Conservation (phyloP, 1,139 yeast species). For the Candida tropicalis region DNA sequence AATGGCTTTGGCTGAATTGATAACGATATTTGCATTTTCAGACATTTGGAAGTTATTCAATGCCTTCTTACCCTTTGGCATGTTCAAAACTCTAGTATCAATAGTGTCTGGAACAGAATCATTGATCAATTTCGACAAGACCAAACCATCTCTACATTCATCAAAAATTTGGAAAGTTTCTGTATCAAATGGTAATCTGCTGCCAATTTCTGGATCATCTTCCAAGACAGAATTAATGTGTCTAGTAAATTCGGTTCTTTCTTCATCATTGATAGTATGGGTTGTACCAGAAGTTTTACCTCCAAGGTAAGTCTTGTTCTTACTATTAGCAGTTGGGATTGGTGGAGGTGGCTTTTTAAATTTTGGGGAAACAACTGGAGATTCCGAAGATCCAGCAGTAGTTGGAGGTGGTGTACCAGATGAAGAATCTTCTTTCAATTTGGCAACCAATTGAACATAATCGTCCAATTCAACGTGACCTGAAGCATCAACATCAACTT, state of each 20-base stretch:
- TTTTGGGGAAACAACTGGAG: constrained; percentile 26
- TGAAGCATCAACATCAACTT: constrained; percentile 91
- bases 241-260: constrained; percentile 90
- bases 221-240: constrained; percentile 91
- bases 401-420: constrained; percentile 22
- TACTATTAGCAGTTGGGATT: constrained; percentile 50
- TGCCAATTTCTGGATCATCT: constrained; percentile 88
- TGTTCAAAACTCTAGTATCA: constrained; percentile 93
- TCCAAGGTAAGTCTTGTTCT: constrained; percentile 80
- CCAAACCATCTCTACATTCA: constrained; percentile 95
- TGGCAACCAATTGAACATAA: constrained; percentile 83
- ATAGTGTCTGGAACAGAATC: constrained; percentile 98
- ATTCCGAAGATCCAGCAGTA: constrained; percentile 21
- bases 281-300: constrained; percentile 87
- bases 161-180: constrained; percentile 95
- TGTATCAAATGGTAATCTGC: constrained; percentile 86
- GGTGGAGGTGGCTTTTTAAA: constrained; percentile 29
- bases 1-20: constrained; percentile 97
- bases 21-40: constrained; percentile 96
- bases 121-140: constrained; percentile 88
- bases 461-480: constrained; percentile 98
- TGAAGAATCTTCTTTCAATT: constrained; percentile 52
- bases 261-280: constrained; percentile 97
- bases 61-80: constrained; percentile 74
- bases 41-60: constrained; percentile 93